A percentile compares a stretch with the other conserved stretches of the same genome.
phyloP scores from a whole-genome alignment of 495 filamentous ascomycete species.

The Pseudevernia furfuracea region DNA sequence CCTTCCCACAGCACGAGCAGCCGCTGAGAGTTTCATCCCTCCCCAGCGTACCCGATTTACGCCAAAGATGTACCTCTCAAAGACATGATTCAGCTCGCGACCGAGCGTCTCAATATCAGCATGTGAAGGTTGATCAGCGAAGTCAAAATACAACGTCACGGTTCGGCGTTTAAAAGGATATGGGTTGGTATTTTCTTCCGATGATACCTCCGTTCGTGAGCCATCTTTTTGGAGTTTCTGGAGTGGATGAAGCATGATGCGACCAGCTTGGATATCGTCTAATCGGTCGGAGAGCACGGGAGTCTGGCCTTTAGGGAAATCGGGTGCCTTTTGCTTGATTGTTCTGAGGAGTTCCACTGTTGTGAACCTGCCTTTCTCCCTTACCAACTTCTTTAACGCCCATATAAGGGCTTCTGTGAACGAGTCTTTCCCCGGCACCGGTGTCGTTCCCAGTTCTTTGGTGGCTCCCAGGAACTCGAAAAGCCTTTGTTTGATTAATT shows the following conservation, averaged over 20 bases:
- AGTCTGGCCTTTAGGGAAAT: conserved; percentile 20
- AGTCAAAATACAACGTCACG: conserved; percentile 19
- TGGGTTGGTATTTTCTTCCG: background rate
- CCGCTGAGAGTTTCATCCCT: background rate
- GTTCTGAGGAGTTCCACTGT: conserved; percentile 17
- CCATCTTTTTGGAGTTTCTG: background rate
- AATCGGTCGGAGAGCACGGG: conserved; percentile 12
- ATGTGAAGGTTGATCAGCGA: conserved; percentile 11
- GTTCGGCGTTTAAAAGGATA: background rate
- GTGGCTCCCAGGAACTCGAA: conserved; percentile 28
- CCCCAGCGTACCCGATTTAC: conserved; percentile 4
- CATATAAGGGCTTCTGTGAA: conserved; percentile 24
- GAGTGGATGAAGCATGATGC: conserved; percentile 24
- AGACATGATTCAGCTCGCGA: conserved; percentile 3
- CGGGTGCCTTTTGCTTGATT: conserved; percentile 17
- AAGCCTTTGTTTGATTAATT: background rate
- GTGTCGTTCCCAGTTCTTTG: background rate
- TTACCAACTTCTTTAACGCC: conserved; percentile 12
- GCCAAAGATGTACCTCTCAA: conserved; percentile 1
- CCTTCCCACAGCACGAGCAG: background rate
- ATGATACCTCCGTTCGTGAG: no score
- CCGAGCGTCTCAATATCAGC: background rate
- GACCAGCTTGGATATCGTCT: conserved; percentile 2
- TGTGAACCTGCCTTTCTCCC: conserved; percentile 21
- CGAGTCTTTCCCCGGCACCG: conserved; percentile 17